Conservation (phyloP, 73 alveolate species). For the Paramecium caudatum region DNA sequence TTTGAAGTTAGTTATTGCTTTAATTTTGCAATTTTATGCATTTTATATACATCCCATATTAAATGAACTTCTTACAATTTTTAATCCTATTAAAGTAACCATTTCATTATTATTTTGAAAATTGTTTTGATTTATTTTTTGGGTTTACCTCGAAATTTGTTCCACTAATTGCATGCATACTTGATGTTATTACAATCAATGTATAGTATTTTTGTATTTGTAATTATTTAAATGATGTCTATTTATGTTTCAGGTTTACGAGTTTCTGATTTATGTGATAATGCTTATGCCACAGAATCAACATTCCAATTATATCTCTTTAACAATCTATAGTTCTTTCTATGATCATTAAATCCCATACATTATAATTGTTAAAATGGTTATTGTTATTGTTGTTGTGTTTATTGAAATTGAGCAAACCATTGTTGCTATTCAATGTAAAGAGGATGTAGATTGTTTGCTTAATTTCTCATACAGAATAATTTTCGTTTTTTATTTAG, state of each 20-base stretch:
- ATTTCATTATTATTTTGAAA: conserved; percentile 2
- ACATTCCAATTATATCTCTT: conserved; percentile 16
- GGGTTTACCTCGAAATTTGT: conserved; percentile 33
- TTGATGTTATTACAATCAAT: conserved; percentile 57
- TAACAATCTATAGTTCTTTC: neutral
- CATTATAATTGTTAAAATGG: neutral
- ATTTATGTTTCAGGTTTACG: neutral
- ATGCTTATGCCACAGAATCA: conserved; percentile 1
- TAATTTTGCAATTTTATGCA: conserved; percentile 27
- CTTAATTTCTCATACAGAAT: conserved; percentile 34
- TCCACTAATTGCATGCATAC: conserved; percentile 63
- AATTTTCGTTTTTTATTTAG: too few relatives aligned
- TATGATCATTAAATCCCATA: conserved; percentile 36
- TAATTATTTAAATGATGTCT: conserved; percentile 15
- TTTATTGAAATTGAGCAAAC: conserved; percentile 1
- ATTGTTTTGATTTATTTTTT: conserved; percentile 1
- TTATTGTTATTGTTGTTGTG: neutral
- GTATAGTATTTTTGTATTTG: conserved; percentile 19
- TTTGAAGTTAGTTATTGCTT: neutral
- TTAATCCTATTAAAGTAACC: neutral
- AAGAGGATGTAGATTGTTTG: conserved; percentile 46
- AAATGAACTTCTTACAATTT: conserved; percentile 7
- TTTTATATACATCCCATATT: conserved; percentile 62
- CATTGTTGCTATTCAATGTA: conserved; percentile 1
- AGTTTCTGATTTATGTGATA: neutral